These are phyloP conservation scores for Blastobotrys malaysiensis DNA, from an alignment of 1,139 yeast genomes.

Conservation along the genomic window DNA sequence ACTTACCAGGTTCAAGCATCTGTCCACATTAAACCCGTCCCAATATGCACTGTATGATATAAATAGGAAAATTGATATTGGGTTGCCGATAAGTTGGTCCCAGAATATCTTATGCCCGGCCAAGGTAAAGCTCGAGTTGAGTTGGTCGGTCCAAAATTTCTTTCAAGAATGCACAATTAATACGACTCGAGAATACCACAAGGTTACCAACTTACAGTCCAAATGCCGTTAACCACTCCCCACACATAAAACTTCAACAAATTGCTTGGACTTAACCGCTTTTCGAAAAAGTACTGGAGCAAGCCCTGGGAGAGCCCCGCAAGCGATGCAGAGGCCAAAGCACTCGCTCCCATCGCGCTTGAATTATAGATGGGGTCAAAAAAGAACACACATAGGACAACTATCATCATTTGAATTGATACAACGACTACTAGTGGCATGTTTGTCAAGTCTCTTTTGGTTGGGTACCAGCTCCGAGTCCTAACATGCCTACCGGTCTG, in stretches of 20 bases:
- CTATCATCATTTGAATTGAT: constrained; percentile 14
- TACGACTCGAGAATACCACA: not conserved
- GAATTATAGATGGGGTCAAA: constrained; percentile 24
- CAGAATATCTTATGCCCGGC: constrained; percentile 26
- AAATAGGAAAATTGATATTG: constrained; percentile 31
- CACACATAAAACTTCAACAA: constrained; percentile 35
- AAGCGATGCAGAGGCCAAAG: constrained; percentile 29
- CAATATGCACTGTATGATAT: constrained; percentile 32
- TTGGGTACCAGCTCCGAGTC: not conserved
- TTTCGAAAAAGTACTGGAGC: constrained; percentile 25
- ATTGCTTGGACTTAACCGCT: constrained; percentile 17
- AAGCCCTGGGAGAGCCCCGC: constrained; percentile 35
- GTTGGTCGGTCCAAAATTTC: constrained; percentile 35
- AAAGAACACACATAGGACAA: constrained; percentile 13
- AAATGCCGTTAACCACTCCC: constrained; percentile 35
- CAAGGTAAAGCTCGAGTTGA: constrained; percentile 21
- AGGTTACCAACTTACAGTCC: constrained; percentile 27
- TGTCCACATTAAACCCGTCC: constrained; percentile 35
- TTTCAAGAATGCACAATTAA: constrained; percentile 1
- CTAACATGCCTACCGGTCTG: not conserved
- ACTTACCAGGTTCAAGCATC: constrained; percentile 22
- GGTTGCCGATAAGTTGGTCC: constrained; percentile 34
- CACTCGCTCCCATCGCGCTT: constrained; percentile 32
- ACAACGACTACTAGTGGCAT: constrained; percentile 6
- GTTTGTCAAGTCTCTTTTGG: not conserved